Evolutionary conservation across 176 grass and related monocot species (phyloP).

Genomic region (Aegilops bicornis): DNA sequence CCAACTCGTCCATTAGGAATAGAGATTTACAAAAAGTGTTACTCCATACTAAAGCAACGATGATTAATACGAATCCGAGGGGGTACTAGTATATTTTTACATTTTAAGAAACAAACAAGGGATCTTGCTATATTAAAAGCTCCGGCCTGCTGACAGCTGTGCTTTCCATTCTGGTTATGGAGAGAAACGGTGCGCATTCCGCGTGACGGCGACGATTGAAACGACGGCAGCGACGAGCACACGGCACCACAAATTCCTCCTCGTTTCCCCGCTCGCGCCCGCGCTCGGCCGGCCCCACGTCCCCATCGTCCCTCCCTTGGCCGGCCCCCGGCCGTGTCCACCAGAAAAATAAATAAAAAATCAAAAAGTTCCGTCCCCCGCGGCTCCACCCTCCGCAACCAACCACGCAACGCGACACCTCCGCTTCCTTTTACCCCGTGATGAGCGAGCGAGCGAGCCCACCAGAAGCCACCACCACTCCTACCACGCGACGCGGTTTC

Average conservation of each 20-base stretch:
- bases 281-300: neutral
- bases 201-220: neutral
- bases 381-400: slow-evolving; percentile 6
- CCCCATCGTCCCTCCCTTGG: neutral
- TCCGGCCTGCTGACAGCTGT: too few species aligned
- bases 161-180: neutral
- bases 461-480: neutral
- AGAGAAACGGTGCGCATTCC: neutral
- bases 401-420: neutral
- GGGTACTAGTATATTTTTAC: too few species aligned
- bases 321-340: neutral
- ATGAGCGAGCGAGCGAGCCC: neutral
- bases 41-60: too few species aligned
- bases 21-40: too few species aligned
- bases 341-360: neutral
- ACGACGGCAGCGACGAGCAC: neutral
- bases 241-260: slow-evolving; percentile 2
- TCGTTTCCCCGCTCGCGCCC: neutral
- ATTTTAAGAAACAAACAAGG: too few species aligned
- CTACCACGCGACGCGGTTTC: neutral
- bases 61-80: too few species aligned
- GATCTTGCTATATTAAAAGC: too few species aligned
- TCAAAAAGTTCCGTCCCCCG: neutral
- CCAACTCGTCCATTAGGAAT: too few species aligned
- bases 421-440: neutral